Conservation (phyloP, 371 early-diverging fungal genomes). For the Lichtheimia corymbifera region DNA sequence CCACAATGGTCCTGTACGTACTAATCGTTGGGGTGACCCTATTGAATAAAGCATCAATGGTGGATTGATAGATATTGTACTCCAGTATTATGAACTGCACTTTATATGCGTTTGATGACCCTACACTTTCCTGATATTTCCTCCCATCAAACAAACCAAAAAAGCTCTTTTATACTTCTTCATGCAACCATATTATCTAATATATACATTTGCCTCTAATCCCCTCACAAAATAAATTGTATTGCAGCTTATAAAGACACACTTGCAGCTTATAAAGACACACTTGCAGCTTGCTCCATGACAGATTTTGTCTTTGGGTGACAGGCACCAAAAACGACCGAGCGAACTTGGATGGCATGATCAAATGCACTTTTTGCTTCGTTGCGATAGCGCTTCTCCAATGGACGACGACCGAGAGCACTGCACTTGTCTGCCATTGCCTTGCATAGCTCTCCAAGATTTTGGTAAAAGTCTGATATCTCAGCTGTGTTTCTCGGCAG, state of each 20-base stretch:
- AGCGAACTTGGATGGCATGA: constrained; percentile 43
- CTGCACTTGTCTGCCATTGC: constrained; percentile 46
- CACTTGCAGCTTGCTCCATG: not conserved
- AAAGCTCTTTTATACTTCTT: no score
- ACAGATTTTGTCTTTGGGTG: constrained; percentile 43
- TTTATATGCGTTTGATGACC: no score
- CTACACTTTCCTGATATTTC: no score
- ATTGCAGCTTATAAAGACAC: no score
- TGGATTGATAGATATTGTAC: no score
- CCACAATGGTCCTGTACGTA: constrained; percentile 14
- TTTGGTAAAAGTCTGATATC: constrained; percentile 60
- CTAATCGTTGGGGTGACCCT: constrained; percentile 47
- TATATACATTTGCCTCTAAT: no score
- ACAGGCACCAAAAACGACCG: constrained; percentile 52
- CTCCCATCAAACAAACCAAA: no score
- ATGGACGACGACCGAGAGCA: constrained; percentile 11
- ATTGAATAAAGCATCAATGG: constrained; percentile 8
- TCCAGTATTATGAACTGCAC: no score
- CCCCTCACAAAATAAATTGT: no score
- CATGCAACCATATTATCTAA: no score
- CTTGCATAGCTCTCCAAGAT: constrained; percentile 61
- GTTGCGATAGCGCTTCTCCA: constrained; percentile 42
- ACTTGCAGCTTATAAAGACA: no score
- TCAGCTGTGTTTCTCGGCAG: constrained; percentile 62
- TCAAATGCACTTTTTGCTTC: constrained; percentile 52